Conservation (phyloP, 148 eudicot genomes). For the Oxyria digyna region DNA sequence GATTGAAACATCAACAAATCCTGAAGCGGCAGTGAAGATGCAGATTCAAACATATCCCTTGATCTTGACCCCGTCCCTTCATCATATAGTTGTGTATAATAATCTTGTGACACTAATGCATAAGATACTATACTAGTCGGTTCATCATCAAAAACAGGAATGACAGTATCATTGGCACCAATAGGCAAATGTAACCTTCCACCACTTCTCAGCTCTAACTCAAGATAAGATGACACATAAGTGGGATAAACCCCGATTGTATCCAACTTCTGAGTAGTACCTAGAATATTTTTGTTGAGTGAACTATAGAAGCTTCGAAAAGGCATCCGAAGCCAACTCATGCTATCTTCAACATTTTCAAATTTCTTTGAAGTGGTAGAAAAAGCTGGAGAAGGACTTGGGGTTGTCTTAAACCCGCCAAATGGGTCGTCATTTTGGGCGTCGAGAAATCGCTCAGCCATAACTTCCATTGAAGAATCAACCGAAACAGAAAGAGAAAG, state of each 20-base stretch:
- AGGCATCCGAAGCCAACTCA: conserved; percentile 73
- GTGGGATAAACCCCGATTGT: conserved; percentile 51
- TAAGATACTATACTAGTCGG: conserved; percentile 7
- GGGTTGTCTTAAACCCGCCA: conserved; percentile 22
- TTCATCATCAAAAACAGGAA: conserved; percentile 12
- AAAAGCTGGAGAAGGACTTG: conserved; percentile 23
- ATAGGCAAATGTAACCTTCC: conserved; percentile 12
- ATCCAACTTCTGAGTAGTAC: conserved; percentile 53
- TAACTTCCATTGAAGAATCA: conserved; percentile 35
- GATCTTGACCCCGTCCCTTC: conserved; percentile 52
- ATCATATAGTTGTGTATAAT: conserved; percentile 48
- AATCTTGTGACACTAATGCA: conserved; percentile 8
- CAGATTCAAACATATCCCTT: conserved; percentile 44
- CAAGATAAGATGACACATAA: conserved; percentile 55
- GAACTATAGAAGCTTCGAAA: conserved; percentile 63
- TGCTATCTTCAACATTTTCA: conserved; percentile 38
- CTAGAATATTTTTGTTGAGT: conserved; percentile 47
- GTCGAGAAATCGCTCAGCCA: conserved; percentile 38
- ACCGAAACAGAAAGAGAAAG: conserved; percentile 31
- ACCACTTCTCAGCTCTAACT: conserved; percentile 55
- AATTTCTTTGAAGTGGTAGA: conserved; percentile 35
- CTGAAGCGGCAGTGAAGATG: conserved; percentile 31
- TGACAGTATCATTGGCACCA: conserved; percentile 3
- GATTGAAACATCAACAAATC: conserved; percentile 46
- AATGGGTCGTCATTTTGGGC: conserved; percentile 28